A percentile compares a stretch with the other conserved stretches of the same genome.
Conservation (phyloP, 768 basidiomycete genomes). For the Hortiboletus campestris region DNA sequence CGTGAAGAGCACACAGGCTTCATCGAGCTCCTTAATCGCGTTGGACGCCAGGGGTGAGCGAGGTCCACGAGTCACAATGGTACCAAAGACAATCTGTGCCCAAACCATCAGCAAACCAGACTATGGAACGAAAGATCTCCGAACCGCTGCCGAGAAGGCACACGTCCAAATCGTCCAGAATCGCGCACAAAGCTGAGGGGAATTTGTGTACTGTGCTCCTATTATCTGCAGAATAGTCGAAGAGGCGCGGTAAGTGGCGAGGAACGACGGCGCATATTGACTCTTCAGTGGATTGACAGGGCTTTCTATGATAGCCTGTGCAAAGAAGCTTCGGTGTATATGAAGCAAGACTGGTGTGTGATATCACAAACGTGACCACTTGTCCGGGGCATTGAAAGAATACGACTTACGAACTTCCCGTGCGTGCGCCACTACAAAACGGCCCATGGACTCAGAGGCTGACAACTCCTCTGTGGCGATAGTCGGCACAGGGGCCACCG, state of each 20-base stretch:
- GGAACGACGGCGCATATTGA: slow-evolving; percentile 60
- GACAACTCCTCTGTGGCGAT: slow-evolving; percentile 11
- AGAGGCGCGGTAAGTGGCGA: slow-evolving; percentile 59
- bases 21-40: slow-evolving; percentile 69
- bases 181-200: slow-evolving; percentile 48
- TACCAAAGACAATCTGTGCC: slow-evolving; percentile 69
- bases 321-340: slow-evolving; percentile 68
- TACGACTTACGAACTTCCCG: slow-evolving; percentile 36
- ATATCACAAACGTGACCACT: slow-evolving; percentile 3
- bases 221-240: slow-evolving; percentile 54
- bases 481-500: slow-evolving; percentile 27
- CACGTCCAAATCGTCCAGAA: slow-evolving; percentile 67
- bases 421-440: slow-evolving; percentile 36
- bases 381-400: not conserved
- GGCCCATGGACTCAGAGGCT: slow-evolving; percentile 36
- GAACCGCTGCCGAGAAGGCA: slow-evolving; percentile 53
- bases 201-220: slow-evolving; percentile 44
- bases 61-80: slow-evolving; percentile 74
- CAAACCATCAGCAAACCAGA: not conserved
- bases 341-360: slow-evolving; percentile 50
- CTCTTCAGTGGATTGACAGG: slow-evolving; percentile 67
- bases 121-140: slow-evolving; percentile 9
- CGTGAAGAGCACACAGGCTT: slow-evolving; percentile 63
- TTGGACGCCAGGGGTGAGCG: slow-evolving; percentile 61
- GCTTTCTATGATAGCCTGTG: slow-evolving; percentile 67